Base-by-base conservation (phyloP, 192 early-diverging fungal genomes). In the Podila clonocystis region DNA sequence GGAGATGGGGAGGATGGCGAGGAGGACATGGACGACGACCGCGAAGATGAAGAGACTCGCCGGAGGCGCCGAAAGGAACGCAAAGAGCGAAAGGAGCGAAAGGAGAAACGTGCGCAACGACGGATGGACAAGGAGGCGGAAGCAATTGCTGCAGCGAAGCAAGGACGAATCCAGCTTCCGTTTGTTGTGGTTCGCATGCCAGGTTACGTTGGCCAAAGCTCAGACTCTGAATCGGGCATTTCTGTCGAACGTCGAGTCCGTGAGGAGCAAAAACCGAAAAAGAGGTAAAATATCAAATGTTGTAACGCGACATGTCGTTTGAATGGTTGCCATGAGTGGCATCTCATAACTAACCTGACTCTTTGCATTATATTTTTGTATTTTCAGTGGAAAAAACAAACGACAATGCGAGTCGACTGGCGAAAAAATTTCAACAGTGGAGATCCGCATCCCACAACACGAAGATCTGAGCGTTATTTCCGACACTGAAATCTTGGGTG, bases 381-480 rank as follows among this genome's bases (percentile, higher is more conserved):
- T 36, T 28, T 11, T 22, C 58, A 76, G 74, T 31, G 62, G 38
- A 22, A 75, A 70, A 52, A 65, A 33, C 67, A 76, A 60, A 17
- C 63, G 68, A 2, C 63, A 71, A 11, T 64, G 62, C 24, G 68
- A 63, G 33, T 31, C 68, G 13, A 63, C 65, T 12, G 69, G 62
- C 26, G 65, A 73, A 15, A 62, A 65, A 29, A 69, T 38, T 4
- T 63, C 77, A 8, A 59, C 20, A 15, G 70, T 80, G 26, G 71
- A 68, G 26, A 80, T 80, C 26, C 60, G 61, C 26, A 80, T 80
- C 36, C 71, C 70, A 13, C 70, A 79, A 4, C 68, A 78, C 17
- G 77, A 80, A 22, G 77, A 80, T 0, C 31, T 69, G 30, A 73
- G 70, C 34, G 52, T 79, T 26, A 72, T 79, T 61, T 79, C 76